Percentiles rank a stretch among this genome's conserved stretches.
Evolutionary conservation across 345 rosid genomes (phyloP).

Genomic region (Geranium rotundifolium): DNA sequence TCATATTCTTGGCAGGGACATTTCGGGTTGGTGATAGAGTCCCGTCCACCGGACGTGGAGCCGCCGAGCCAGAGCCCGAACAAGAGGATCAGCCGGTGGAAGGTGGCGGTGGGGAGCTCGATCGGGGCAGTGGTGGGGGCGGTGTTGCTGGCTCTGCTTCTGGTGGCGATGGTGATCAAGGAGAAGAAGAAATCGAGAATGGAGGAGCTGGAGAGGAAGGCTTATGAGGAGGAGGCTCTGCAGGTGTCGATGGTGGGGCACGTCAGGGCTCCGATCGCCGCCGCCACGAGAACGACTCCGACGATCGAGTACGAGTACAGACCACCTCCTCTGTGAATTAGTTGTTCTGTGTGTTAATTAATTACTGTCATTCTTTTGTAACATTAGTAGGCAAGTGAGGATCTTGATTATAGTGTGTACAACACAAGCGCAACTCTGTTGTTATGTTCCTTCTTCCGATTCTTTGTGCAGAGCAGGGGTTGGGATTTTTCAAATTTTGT

Average conservation of each 20-base stretch:
- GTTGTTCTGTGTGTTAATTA: too few species aligned
- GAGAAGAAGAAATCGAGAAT: constrained; percentile 53
- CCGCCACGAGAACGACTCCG: constrained; percentile 58
- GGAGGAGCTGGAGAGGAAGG: constrained; percentile 68
- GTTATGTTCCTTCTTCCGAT: neutral
- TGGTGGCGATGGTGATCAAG: constrained; percentile 48
- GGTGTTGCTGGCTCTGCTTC: constrained; percentile 51
- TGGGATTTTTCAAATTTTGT: neutral
- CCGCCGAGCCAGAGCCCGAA: constrained; percentile 5
- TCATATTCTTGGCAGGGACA: constrained; percentile 32
- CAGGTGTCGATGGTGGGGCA: constrained; percentile 84
- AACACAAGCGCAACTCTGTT: neutral
- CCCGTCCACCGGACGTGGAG: constrained; percentile 16
- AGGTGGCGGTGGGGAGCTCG: constrained; percentile 63
- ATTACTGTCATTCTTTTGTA: neutral
- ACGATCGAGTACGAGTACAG: constrained; percentile 49
- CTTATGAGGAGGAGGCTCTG: constrained; percentile 76
- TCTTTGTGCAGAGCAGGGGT: neutral
- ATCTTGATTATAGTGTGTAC: neutral
- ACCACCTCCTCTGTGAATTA: constrained; percentile 15
- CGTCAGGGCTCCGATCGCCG: constrained; percentile 61
- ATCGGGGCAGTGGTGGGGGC: constrained; percentile 61
- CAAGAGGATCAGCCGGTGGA: constrained; percentile 58
- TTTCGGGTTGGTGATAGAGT: constrained; percentile 57
- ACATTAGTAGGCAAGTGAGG: neutral